These are phyloP conservation scores for Imleria badia DNA, from an alignment of 768 basidiomycete genomes.

Conservation along the genomic window DNA sequence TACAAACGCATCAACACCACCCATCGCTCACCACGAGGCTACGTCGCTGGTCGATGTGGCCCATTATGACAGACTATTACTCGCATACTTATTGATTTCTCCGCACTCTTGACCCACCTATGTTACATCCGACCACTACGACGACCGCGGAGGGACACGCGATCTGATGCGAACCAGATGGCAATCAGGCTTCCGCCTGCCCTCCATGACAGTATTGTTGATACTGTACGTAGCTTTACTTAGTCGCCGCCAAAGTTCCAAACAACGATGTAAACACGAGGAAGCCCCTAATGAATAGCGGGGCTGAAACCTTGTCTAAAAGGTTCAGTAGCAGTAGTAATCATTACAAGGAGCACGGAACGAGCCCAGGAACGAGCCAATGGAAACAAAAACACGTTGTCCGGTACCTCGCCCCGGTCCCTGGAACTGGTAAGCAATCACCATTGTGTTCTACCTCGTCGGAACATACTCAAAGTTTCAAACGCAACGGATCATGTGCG, in stretches of 20 bases:
- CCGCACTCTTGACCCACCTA: constrained; percentile 4
- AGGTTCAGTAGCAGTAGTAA: constrained; percentile 19
- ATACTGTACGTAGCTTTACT: constrained; percentile 21
- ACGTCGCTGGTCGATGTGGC: constrained; percentile 25
- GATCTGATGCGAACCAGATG: constrained; percentile 12
- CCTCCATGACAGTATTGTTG: constrained; percentile 8
- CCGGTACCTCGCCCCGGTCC: constrained; percentile 1
- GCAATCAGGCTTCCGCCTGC: constrained; percentile 9
- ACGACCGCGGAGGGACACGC: constrained; percentile 6
- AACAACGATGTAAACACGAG: constrained; percentile 30
- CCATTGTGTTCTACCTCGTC: neutral
- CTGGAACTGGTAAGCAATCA: constrained; percentile 7
- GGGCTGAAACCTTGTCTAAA: constrained; percentile 27
- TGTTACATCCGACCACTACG: constrained; percentile 10
- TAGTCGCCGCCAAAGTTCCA: constrained; percentile 17
- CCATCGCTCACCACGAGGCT: constrained; percentile 7
- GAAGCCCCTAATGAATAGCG: constrained; percentile 19
- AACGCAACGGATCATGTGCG: constrained; percentile 9
- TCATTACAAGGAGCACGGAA: constrained; percentile 12
- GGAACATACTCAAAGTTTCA: constrained; percentile 3
- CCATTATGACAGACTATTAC: constrained; percentile 14
- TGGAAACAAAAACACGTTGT: constrained; percentile 20
- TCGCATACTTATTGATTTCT: constrained; percentile 22
- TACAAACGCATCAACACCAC: neutral
- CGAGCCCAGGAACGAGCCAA: constrained; percentile 6